Percentiles rank a stretch among this genome's conserved stretches.
Evolutionary conservation across 139 green algal genomes (phyloP).

Genomic region (Chlorella sp.): DNA sequence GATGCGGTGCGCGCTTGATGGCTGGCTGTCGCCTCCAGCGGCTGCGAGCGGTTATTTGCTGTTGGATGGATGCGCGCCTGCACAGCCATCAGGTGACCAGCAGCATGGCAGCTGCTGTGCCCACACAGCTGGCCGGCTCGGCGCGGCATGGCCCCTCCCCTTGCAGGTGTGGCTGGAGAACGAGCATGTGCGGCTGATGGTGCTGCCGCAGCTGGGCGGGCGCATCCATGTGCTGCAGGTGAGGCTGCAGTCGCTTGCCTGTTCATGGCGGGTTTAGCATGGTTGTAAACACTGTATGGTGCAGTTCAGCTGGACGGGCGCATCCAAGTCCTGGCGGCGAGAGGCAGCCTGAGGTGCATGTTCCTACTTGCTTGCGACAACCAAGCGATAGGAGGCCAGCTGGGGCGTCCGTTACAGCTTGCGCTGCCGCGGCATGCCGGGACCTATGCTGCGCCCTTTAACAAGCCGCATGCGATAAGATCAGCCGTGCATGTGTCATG

Average conservation of each 20-base stretch:
- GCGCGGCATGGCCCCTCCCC: no score
- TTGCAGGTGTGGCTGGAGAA: slow-evolving; percentile 25
- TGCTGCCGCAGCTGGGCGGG: slow-evolving; percentile 20
- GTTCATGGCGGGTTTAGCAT: not conserved
- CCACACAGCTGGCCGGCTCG: no score
- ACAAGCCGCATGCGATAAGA: not conserved
- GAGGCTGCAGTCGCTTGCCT: no score
- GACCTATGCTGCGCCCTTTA: not conserved
- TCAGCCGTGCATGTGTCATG: not conserved
- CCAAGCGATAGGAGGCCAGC: no score
- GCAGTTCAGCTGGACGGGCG: not conserved
- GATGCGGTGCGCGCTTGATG: no score
- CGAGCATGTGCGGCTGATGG: slow-evolving; percentile 11
- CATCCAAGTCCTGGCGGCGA: not conserved
- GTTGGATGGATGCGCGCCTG: no score
- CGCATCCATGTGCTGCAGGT: slow-evolving; percentile 14
- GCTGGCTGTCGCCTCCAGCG: no score
- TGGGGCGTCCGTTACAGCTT: no score
- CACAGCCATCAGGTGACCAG: no score
- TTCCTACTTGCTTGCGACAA: not conserved
- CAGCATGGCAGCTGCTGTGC: no score
- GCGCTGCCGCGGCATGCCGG: not conserved
- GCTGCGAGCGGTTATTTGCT: no score
- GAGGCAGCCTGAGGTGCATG: no score
- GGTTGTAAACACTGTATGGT: not conserved